These are phyloP conservation scores for Coemansia sp. DNA, from an alignment of 192 early-diverging fungal genomes.

Conservation along the genomic window DNA sequence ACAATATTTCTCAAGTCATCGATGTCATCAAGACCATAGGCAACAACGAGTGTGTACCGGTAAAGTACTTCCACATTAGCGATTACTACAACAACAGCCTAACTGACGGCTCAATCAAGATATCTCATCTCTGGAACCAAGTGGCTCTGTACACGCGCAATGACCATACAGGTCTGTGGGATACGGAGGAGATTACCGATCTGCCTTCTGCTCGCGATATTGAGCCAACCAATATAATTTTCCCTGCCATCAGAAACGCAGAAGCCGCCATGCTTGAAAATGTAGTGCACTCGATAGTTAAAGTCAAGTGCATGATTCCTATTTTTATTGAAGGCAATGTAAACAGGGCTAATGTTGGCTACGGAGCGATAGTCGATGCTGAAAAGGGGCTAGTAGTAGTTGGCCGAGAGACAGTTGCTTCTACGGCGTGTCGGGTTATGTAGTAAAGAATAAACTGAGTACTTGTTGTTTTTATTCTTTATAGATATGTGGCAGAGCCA, in stretches of 20 bases:
- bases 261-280: slow-evolving; percentile 8
- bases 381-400: slow-evolving; percentile 78
- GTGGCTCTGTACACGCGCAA: slow-evolving; percentile 43
- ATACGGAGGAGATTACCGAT: slow-evolving; percentile 15
- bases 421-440: slow-evolving; percentile 74
- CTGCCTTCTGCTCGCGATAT: slow-evolving; percentile 7
- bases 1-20: slow-evolving; percentile 66
- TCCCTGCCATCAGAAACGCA: slow-evolving; percentile 29
- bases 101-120: slow-evolving; percentile 3
- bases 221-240: slow-evolving; percentile 16
- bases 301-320: slow-evolving; percentile 21
- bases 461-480: no score
- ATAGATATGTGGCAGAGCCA: no score
- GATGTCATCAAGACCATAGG: slow-evolving; percentile 62
- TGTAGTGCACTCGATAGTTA: slow-evolving; percentile 24
- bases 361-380: slow-evolving; percentile 79
- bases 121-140: slow-evolving; percentile 36
- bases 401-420: slow-evolving; percentile 77
- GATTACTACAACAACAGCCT: slow-evolving; percentile 15
- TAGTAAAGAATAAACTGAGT: no score
- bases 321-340: slow-evolving; percentile 23
- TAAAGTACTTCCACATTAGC: slow-evolving; percentile 25
- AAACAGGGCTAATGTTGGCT: slow-evolving; percentile 18
- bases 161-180: slow-evolving; percentile 44
- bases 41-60: slow-evolving; percentile 38